Conservation (phyloP, 1,139 yeast species). For the Protomyces pachydermus region DNA sequence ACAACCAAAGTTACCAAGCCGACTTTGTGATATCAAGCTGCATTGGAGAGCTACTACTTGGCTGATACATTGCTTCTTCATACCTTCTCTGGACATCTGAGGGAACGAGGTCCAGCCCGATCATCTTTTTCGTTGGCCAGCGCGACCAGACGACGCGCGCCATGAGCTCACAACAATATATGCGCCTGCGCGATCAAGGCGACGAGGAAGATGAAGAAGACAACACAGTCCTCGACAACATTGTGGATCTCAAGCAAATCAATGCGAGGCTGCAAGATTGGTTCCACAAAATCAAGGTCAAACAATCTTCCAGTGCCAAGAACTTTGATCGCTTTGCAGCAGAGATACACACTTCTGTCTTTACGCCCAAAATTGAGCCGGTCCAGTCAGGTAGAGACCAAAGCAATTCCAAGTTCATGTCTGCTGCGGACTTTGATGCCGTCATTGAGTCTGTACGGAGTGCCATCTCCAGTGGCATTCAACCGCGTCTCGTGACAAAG, state of each 20-base stretch:
- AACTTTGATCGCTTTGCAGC: slow-evolving; percentile 13
- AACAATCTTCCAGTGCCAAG: slow-evolving; percentile 6
- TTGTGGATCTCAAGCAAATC: slow-evolving; percentile 25
- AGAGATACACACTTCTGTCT: slow-evolving; percentile 19
- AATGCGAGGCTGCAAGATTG: slow-evolving; percentile 27
- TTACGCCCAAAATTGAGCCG: slow-evolving; percentile 7
- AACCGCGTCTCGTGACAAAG: slow-evolving; percentile 54
- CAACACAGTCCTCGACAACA: slow-evolving; percentile 14
- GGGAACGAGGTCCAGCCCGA: too few relatives aligned
- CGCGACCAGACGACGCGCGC: background rate
- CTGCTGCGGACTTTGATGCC: slow-evolving; percentile 42
- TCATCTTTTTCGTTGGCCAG: too few relatives aligned
- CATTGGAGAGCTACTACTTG: too few relatives aligned
- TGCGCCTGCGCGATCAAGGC: slow-evolving; percentile 5
- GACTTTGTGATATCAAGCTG: too few relatives aligned
- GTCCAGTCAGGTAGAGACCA: background rate
- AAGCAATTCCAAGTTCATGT: slow-evolving; percentile 34
- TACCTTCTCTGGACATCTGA: too few relatives aligned
- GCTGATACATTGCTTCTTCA: too few relatives aligned
- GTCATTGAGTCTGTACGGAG: slow-evolving; percentile 44
- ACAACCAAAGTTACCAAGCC: too few relatives aligned
- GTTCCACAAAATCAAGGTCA: slow-evolving; percentile 26
- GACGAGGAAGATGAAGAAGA: slow-evolving; percentile 9
- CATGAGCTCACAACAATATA: background rate
- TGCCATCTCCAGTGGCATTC: slow-evolving; percentile 45